Evolutionary conservation across 2,329 filamentous ascomycete genomes (phyloP).

Genomic region (Diaporthe batatas): DNA sequence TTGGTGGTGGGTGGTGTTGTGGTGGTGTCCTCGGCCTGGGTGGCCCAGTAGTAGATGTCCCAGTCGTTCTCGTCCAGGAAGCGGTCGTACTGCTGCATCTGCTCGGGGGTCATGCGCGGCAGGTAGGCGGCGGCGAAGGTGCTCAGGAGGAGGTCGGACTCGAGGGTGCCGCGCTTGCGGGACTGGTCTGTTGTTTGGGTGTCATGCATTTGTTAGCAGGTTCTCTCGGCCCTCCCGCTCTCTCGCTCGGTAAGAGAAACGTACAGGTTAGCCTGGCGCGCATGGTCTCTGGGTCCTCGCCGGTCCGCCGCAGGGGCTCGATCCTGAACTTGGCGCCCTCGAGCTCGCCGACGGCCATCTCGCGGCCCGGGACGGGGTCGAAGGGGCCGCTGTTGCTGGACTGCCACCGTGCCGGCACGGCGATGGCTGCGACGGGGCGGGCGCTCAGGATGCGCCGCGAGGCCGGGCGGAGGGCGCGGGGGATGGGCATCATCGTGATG

Average conservation of each 20-base stretch:
- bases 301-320: conserved; percentile 86
- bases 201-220: conserved; percentile 25
- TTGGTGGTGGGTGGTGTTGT: conserved; percentile 39
- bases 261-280: conserved; percentile 82
- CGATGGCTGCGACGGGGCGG: conserved; percentile 32
- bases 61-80: conserved; percentile 99
- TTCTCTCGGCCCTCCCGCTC: too few relatives aligned
- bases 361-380: conserved; percentile 54
- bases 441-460: conserved; percentile 43
- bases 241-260: too few relatives aligned
- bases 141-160: conserved; percentile 94
- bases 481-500: conserved; percentile 39
- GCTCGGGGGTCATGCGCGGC: conserved; percentile 75
- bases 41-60: conserved; percentile 99
- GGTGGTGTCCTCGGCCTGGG: conserved; percentile 77
- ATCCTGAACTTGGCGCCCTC: conserved; percentile 88
- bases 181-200: conserved; percentile 79
- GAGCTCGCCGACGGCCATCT: conserved; percentile 88
- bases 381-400: conserved; percentile 43
- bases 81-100: conserved; percentile 87
- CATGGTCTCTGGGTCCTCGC: conserved; percentile 88
- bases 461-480: conserved; percentile 38
- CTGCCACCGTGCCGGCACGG: conserved; percentile 36
- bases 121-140: conserved; percentile 92
- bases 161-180: conserved; percentile 94